Percentiles rank a stretch among this genome's conserved stretches.
phyloP scores from a whole-genome alignment of 2,329 filamentous ascomycete genomes.

The Drechmeria coniospora region DNA sequence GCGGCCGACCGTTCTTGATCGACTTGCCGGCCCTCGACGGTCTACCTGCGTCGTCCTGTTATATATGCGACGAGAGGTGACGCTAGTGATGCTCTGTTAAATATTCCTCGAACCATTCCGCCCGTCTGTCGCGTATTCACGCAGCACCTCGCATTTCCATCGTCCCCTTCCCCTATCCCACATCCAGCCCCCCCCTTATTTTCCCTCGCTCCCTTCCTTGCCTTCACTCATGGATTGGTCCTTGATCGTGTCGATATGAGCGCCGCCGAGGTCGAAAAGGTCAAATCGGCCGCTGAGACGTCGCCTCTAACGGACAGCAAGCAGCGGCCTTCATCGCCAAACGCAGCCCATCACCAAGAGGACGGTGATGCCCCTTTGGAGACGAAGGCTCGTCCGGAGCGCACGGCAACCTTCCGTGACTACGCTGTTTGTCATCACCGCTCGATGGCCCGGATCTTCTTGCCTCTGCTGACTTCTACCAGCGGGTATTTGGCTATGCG shows the following conservation, averaged over 20 bases:
- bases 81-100: neutral
- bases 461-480: neutral
- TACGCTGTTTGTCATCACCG: conserved; percentile 18
- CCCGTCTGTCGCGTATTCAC: no score
- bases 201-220: neutral
- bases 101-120: no score
- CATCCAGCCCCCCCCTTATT: neutral
- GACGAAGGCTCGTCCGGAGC: conserved; percentile 10
- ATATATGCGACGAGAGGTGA: neutral
- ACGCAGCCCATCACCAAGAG: neutral
- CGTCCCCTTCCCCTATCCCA: no score
- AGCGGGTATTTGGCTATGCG: conserved; percentile 39
- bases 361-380: neutral
- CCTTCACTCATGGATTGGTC: neutral
- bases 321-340: neutral
- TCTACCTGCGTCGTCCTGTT: no score
- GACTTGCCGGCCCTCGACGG: no score
- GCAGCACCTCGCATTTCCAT: no score
- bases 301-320: neutral
- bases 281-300: neutral
- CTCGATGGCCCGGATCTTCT: no score
- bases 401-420: conserved; percentile 28
- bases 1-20: no score
- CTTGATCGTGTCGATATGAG: neutral
- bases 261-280: neutral